These are phyloP conservation scores for Agrostemma githago DNA, from an alignment of 148 eudicot species.

Conservation along the genomic window DNA sequence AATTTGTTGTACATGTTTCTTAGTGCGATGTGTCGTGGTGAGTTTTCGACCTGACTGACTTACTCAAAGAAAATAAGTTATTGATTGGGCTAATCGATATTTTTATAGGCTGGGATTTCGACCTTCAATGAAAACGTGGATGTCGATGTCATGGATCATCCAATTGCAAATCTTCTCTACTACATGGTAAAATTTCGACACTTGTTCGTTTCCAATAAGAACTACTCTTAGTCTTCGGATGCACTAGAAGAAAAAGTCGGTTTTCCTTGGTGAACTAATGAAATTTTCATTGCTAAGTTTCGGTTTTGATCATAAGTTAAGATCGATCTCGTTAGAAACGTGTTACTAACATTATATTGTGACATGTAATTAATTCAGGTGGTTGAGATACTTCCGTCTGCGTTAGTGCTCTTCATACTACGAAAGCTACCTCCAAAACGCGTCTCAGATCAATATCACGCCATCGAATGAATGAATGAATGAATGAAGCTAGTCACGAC, in stretches of 20 bases:
- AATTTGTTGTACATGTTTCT: slow-evolving; percentile 63
- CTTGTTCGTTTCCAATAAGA: too few relatives aligned
- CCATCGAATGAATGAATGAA: slow-evolving; percentile 34
- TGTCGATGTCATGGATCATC: slow-evolving; percentile 50
- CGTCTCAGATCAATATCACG: slow-evolving; percentile 48
- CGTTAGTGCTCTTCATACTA: slow-evolving; percentile 56
- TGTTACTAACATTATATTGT: too few relatives aligned
- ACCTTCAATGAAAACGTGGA: slow-evolving; percentile 42
- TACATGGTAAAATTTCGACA: slow-evolving; percentile 36
- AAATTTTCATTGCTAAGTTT: too few relatives aligned
- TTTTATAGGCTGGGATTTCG: slow-evolving; percentile 40
- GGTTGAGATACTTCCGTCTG: slow-evolving; percentile 61
- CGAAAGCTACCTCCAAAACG: slow-evolving; percentile 61
- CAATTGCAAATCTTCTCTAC: slow-evolving; percentile 41
- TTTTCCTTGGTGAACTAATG: neutral
- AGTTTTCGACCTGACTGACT: slow-evolving; percentile 11
- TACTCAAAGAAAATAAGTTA: neutral
- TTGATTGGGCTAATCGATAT: neutral
- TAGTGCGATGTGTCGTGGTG: slow-evolving; percentile 56
- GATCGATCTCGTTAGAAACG: too few relatives aligned
- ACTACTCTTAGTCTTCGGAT: too few relatives aligned
- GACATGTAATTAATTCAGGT: slow-evolving; percentile 26
- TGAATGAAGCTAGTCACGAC: neutral
- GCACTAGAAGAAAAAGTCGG: neutral
- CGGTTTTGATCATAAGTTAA: too few relatives aligned